Evolutionary conservation across 2,329 filamentous ascomycete genomes (phyloP), one percentile per base, ranked within the genome.

Genomic region (Aspergillus pseudoterreus): DNA sequence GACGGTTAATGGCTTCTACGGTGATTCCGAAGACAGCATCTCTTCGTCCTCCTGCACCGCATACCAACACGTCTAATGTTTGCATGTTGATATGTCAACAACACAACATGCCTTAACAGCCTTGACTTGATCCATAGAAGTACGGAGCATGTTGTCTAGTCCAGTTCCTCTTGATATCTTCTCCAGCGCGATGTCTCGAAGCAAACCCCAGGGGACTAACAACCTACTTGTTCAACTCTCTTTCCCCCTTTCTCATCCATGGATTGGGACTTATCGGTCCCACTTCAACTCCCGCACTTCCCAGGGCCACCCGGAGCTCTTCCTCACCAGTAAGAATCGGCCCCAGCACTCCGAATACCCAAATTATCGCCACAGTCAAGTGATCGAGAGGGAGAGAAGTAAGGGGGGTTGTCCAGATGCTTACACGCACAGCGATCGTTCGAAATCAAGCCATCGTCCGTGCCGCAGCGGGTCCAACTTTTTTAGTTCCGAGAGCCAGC

Each of bases 381-480:
- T 17, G 35, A 38, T n/a, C 6, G 35, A 38, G 27, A 22, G 10
- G 11, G 43, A 17, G 17, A 43, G 46, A 49, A 43, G 52, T 47
- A 59, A 59, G 57, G 57, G 47, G 48, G 49, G 4, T 14, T 22
- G 17, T 42, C 11, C 14, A 12, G 49, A 42, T 24, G 43, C 47
- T 54, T 52, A 62, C 69, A 64, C 56, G 79, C 62, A 57, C 63
- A 71, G 54, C 69, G 59, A 57, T 49, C 51, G 74, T 66, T 84
- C 82, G 54, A 91, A 65, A 66, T 95, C 89, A 15, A 78, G 66
- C 90, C 91, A 95, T 59, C 90, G 79, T 12, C 88, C 87, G 43
- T 73, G 80, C 56, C 90, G 81, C 70, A 92, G 78, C 3, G 86
- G 84, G 73, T 96, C 91, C 22, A 95, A 71, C 57, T 78, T 76